These are phyloP conservation scores for Yamadazyma spencermartinsiae DNA, from an alignment of 1,139 yeast species.

Conservation along the genomic window DNA sequence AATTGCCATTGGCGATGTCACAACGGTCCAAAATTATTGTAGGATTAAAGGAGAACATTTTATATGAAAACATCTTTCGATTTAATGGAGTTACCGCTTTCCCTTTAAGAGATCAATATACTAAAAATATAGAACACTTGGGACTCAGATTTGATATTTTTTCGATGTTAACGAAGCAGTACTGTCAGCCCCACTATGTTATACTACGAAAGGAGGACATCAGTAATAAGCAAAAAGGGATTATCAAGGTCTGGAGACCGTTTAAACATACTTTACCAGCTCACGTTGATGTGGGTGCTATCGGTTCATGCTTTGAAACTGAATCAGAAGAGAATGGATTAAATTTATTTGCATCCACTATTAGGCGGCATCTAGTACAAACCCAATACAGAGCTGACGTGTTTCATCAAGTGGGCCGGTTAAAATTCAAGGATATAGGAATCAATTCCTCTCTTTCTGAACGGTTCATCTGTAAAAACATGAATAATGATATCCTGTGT, in stretches of 20 bases:
- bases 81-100: slow-evolving; percentile 45
- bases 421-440: slow-evolving; percentile 14
- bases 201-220: slow-evolving; percentile 27
- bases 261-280: slow-evolving; percentile 39
- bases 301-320: neutral
- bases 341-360: slow-evolving; percentile 15
- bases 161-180: slow-evolving; percentile 21
- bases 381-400: slow-evolving; percentile 36
- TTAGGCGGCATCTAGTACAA: slow-evolving; percentile 21
- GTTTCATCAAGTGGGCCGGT: slow-evolving; percentile 19
- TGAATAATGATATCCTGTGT: slow-evolving; percentile 29
- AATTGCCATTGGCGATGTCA: slow-evolving; percentile 11
- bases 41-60: slow-evolving; percentile 31
- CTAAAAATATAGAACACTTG: slow-evolving; percentile 24
- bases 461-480: slow-evolving; percentile 8
- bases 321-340: neutral
- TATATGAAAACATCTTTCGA: slow-evolving; percentile 39
- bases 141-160: slow-evolving; percentile 42
- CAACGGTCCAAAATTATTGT: slow-evolving; percentile 17
- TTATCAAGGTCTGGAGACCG: slow-evolving; percentile 26
- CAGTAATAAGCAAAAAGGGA: slow-evolving; percentile 7
- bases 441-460: neutral
- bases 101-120: slow-evolving; percentile 32
- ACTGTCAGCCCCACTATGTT: slow-evolving; percentile 38
- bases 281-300: neutral